phyloP scores from a whole-genome alignment of 495 filamentous ascomycete genomes.

The Poronia punctata region DNA sequence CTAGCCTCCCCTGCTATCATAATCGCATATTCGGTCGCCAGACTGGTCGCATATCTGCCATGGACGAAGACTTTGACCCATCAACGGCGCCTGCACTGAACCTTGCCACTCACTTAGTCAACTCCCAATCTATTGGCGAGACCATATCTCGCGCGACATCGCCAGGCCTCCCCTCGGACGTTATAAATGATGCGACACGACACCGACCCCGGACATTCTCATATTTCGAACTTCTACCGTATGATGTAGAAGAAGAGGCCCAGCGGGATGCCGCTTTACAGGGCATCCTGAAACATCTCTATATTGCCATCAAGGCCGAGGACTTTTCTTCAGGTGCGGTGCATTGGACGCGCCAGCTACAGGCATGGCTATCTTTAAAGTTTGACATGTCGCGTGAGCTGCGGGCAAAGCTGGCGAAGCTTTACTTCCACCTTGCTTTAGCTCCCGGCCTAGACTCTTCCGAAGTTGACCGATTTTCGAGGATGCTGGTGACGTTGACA shows the following conservation, averaged over 20 bases:
- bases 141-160: slow-evolving; percentile 44
- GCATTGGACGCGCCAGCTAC: slow-evolving; percentile 94
- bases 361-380: slow-evolving; percentile 92
- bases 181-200: slow-evolving; percentile 46
- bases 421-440: slow-evolving; percentile 92
- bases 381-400: slow-evolving; percentile 86
- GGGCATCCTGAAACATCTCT: slow-evolving; percentile 86
- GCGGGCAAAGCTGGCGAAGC: slow-evolving; percentile 71
- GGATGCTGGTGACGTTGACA: slow-evolving; percentile 90
- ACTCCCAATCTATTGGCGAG: slow-evolving; percentile 26
- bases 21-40: background rate
- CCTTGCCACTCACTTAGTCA: slow-evolving; percentile 20
- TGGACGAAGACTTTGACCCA: slow-evolving; percentile 27
- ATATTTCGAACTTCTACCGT: slow-evolving; percentile 85
- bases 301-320: slow-evolving; percentile 80
- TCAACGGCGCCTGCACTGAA: slow-evolving; percentile 15
- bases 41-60: slow-evolving; percentile 7
- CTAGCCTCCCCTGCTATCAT: no score
- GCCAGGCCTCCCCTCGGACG: slow-evolving; percentile 31
- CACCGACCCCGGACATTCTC: slow-evolving; percentile 86
- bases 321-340: slow-evolving; percentile 91
- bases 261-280: slow-evolving; percentile 66
- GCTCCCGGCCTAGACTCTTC: slow-evolving; percentile 79
- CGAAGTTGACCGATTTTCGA: slow-evolving; percentile 84
- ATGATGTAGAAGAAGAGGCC: slow-evolving; percentile 67